These are phyloP conservation scores for Apophysomyces trapeziformis DNA, from an alignment of 371 early-diverging fungal genomes.

Conservation along the genomic window DNA sequence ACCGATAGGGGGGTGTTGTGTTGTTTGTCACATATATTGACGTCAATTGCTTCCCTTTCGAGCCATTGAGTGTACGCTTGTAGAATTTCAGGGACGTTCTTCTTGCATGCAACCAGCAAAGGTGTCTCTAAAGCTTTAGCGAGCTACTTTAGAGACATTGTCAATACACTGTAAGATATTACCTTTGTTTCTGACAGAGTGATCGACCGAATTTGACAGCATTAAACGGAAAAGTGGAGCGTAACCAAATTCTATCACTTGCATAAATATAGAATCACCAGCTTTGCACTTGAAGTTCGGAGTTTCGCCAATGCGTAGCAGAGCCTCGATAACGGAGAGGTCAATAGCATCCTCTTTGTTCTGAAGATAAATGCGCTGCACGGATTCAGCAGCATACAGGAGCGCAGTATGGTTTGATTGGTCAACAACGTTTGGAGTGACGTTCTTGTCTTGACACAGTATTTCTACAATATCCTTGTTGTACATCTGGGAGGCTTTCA, in stretches of 20 bases:
- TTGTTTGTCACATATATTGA: constrained; percentile 28
- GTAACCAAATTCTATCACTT: constrained; percentile 21
- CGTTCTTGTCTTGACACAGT: neutral
- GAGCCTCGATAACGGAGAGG: constrained; percentile 8
- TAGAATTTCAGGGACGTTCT: constrained; percentile 16
- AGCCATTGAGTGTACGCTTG: constrained; percentile 7
- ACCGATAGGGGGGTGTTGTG: constrained; percentile 33
- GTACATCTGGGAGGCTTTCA: constrained; percentile 19
- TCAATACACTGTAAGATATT: constrained; percentile 7
- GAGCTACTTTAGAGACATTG: no score
- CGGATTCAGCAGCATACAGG: constrained; percentile 30
- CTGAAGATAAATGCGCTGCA: constrained; percentile 4
- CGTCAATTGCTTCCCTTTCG: neutral
- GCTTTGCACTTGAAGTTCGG: constrained; percentile 25
- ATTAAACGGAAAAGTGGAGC: constrained; percentile 19
- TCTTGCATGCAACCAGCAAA: constrained; percentile 27
- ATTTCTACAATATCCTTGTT: neutral
- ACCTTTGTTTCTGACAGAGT: constrained; percentile 33
- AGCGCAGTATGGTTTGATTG: constrained; percentile 29
- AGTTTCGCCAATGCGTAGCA: constrained; percentile 30
- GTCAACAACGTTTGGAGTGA: constrained; percentile 28
- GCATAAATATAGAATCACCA: constrained; percentile 39
- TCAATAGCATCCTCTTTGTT: constrained; percentile 4
- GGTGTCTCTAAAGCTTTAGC: constrained; percentile 23
- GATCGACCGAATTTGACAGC: constrained; percentile 22